These are phyloP conservation scores for Astragalus glycyphyllos DNA, from an alignment of 306 rosid genomes.

Conservation along the genomic window DNA sequence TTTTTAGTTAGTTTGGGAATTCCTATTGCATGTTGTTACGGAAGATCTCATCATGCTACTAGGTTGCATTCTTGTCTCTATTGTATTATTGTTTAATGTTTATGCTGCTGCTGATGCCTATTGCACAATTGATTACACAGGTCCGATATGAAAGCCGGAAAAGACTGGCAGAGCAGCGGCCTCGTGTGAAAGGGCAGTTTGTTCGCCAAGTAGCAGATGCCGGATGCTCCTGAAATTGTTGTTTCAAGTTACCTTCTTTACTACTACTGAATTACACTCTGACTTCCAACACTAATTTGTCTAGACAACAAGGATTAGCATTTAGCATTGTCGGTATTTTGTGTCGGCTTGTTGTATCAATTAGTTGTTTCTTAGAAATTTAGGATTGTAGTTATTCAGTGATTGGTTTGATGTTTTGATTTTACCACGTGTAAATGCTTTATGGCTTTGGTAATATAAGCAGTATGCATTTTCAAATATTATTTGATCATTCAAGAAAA, in stretches of 20 bases:
- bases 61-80: slow-evolving; percentile 12
- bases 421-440: slow-evolving; percentile 39
- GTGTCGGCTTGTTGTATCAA: slow-evolving; percentile 28
- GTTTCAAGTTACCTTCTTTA: slow-evolving; percentile 22
- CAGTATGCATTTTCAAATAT: neutral
- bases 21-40: neutral
- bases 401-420: slow-evolving; percentile 36
- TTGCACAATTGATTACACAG: slow-evolving; percentile 45
- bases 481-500: too few species aligned
- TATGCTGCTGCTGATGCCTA: slow-evolving; percentile 15
- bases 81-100: neutral
- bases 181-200: slow-evolving; percentile 81
- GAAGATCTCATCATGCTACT: neutral
- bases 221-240: slow-evolving; percentile 46
- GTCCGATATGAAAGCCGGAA: slow-evolving; percentile 81
- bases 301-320: slow-evolving; percentile 1
- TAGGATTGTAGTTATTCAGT: slow-evolving; percentile 51
- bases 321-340: slow-evolving; percentile 36
- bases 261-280: slow-evolving; percentile 24
- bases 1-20: slow-evolving; percentile 20
- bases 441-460: slow-evolving; percentile 6
- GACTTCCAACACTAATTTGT: slow-evolving; percentile 29
- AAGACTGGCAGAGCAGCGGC: slow-evolving; percentile 77
- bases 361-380: slow-evolving; percentile 22
- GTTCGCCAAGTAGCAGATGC: slow-evolving; percentile 60